Conservation (phyloP, 768 basidiomycete genomes). For the Albatrellus ellisii region DNA sequence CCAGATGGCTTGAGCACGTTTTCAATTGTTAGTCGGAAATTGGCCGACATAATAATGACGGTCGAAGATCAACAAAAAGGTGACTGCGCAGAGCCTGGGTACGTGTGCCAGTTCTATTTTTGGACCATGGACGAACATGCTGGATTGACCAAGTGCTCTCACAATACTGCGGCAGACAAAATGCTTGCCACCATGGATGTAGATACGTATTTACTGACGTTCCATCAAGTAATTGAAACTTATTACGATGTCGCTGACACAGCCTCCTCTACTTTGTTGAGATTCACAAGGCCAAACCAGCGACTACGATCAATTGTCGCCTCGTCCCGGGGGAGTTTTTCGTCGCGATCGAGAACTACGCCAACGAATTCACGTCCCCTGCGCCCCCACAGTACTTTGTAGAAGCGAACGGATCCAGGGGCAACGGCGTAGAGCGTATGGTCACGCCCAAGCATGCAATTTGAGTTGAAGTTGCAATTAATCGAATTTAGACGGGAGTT, state of each 20-base stretch:
- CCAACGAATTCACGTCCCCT: conserved; percentile 74
- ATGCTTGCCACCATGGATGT: background rate
- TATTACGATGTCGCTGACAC: background rate
- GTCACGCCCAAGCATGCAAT: conserved; percentile 85
- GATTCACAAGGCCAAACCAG: conserved; percentile 66
- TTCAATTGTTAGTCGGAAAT: conserved; percentile 24
- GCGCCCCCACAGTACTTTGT: conserved; percentile 66
- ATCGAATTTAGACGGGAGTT: too few species aligned
- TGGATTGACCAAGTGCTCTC: background rate
- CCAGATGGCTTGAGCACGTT: conserved; percentile 25
- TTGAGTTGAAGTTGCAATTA: too few species aligned
- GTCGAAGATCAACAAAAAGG: background rate
- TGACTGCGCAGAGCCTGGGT: background rate
- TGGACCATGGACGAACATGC: background rate
- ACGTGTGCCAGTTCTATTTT: background rate
- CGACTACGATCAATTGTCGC: conserved; percentile 64
- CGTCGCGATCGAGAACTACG: conserved; percentile 69
- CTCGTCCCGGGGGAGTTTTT: conserved; percentile 80
- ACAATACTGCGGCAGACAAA: background rate
- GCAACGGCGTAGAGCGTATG: conserved; percentile 87
- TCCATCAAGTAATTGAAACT: background rate
- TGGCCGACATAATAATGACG: conserved; percentile 13
- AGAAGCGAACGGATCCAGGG: conserved; percentile 92
- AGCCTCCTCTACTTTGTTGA: conserved; percentile 23
- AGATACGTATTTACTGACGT: background rate